A percentile compares a stretch with the other conserved stretches of the same genome.
phyloP scores from a whole-genome alignment of 2,329 filamentous ascomycete genomes.

The Aspergillus brunneoviolaceus region DNA sequence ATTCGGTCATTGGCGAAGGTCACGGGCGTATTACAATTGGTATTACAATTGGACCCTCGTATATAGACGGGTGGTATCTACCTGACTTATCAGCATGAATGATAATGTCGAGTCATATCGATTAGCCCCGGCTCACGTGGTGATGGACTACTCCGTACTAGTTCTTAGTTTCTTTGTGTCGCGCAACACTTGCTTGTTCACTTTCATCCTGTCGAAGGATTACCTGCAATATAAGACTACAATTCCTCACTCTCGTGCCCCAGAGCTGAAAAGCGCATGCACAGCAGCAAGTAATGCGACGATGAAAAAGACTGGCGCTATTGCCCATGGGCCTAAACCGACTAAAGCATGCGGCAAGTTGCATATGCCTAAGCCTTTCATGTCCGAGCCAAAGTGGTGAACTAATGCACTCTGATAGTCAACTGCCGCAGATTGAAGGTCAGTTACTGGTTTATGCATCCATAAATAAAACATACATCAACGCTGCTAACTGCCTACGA shows the following conservation, averaged over 20 bases:
- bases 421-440: constrained; percentile 34
- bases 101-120: not conserved
- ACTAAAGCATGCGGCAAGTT: constrained; percentile 34
- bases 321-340: constrained; percentile 27
- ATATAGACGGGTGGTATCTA: not conserved
- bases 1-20: too few species aligned
- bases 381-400: not conserved
- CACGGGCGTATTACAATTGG: too few species aligned
- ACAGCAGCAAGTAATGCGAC: not conserved
- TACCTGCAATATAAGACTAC: not conserved
- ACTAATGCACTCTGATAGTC: constrained; percentile 17
- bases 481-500: constrained; percentile 10
- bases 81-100: not conserved
- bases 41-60: too few species aligned
- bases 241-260: not conserved
- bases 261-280: not conserved
- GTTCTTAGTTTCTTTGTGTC: not conserved
- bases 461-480: not conserved
- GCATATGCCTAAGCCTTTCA: not conserved
- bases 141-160: not conserved
- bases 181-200: not conserved
- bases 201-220: not conserved
- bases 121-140: constrained; percentile 18
- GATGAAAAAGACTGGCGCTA: constrained; percentile 22
- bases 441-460: not conserved